phyloP scores from a whole-genome alignment of 2,329 filamentous ascomycete genomes.

The Trichoderma oligosporum region DNA sequence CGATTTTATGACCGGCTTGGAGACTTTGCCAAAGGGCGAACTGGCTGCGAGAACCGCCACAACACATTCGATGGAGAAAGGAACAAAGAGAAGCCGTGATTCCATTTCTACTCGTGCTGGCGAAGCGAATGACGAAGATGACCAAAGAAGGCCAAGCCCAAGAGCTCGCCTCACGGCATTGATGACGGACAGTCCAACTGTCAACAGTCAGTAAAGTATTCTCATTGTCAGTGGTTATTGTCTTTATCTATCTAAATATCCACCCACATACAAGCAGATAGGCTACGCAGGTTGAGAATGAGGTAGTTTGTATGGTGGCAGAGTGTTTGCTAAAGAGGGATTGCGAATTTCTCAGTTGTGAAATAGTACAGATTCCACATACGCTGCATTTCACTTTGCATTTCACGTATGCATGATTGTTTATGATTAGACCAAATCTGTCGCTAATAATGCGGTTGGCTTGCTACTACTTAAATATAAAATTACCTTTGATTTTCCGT shows the following conservation, averaged over 20 bases:
- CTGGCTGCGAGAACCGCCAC: not conserved
- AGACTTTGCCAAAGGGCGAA: conserved; percentile 11
- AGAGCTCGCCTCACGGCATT: conserved; percentile 25
- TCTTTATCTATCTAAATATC: not conserved
- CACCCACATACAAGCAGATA: not conserved
- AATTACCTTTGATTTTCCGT: no score
- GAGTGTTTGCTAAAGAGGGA: not conserved
- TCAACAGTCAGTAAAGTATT: not conserved
- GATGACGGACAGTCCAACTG: conserved; percentile 7
- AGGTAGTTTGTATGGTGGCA: not conserved
- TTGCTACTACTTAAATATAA: no score
- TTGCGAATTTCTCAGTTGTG: not conserved
- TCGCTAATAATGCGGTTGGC: no score
- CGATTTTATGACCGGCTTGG: not conserved
- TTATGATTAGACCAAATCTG: not conserved
- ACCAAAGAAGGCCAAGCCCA: conserved; percentile 36
- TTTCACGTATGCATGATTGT: not conserved
- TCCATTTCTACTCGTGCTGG: conserved; percentile 46
- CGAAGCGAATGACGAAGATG: conserved; percentile 47
- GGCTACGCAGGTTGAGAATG: not conserved
- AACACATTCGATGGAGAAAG: conserved; percentile 31
- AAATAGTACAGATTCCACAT: not conserved
- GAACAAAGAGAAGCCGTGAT: conserved; percentile 44
- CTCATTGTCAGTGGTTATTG: not conserved
- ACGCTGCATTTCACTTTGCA: not conserved